A percentile compares a stretch with the other conserved stretches of the same genome.
Evolutionary conservation across 139 green algal species (phyloP).

Genomic region (Chlorella sp.): DNA sequence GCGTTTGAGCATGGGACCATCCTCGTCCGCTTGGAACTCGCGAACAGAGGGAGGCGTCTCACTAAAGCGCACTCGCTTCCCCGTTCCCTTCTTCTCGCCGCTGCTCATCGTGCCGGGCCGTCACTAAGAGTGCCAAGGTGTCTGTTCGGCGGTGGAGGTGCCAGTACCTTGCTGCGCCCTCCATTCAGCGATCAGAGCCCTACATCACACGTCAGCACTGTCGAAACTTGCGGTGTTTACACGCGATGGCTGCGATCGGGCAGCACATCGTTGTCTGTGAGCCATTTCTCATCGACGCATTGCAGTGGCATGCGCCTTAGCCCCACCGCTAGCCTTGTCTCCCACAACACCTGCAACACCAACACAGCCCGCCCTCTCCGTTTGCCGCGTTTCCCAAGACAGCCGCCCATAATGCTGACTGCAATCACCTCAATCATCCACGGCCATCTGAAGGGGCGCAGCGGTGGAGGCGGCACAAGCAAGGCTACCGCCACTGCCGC

Average conservation of each 20-base stretch:
- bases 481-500: background rate
- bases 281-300: background rate
- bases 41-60: background rate
- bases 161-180: no score
- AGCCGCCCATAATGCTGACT: background rate
- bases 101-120: background rate
- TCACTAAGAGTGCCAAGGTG: no score
- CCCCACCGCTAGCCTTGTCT: background rate
- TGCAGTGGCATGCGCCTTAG: background rate
- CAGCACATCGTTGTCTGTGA: background rate
- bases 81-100: background rate
- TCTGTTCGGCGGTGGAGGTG: no score
- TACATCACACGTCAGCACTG: background rate
- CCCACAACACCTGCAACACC: background rate
- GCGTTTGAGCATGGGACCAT: background rate
- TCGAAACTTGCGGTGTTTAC: no score
- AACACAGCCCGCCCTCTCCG: background rate
- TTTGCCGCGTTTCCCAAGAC: no score
- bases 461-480: background rate
- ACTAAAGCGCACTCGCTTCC: conserved; percentile 40
- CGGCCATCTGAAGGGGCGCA: background rate
- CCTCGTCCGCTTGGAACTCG: background rate
- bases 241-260: background rate
- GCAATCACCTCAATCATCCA: background rate
- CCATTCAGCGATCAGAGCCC: no score